Evolutionary conservation across 495 filamentous ascomycete genomes (phyloP), one percentile per base, ranked within the genome.

Genomic region (Xylaria flabelliformis): DNA sequence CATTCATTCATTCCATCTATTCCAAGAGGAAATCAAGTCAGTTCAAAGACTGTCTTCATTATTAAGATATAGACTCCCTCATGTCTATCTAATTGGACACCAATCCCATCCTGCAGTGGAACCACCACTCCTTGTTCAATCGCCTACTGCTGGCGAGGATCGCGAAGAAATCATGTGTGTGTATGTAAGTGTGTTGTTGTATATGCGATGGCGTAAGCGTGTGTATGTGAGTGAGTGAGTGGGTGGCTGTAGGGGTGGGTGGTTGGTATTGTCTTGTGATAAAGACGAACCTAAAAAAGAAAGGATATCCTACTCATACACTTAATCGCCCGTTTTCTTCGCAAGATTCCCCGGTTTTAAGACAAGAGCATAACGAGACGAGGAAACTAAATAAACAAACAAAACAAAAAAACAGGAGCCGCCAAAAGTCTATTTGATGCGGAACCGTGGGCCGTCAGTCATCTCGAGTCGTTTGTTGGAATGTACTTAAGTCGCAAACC

Each of bases 251-350:
- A 26, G 9, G 41, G 17, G 53, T 46, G 50, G 32, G 41, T 24
- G 67, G 3, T 26, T 19, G 55, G 50, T 69, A 41, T 59, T 59
- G 34, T 46, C 17, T 59, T 19, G 9, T 64, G 17, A 66, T 64
- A 42, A 66, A 42, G 58, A 67, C 55, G 64, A 74, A 73, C 72
- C 58, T 13, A 48, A 46, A 63, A 61, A 42, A 48, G 71, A 77
- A 67, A 77, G 75, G 72, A 78, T 75, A 78, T 77, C 77, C 77
- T 79, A 79, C 72, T 79, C 77, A 71, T 79, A 79, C 77, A 79
- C 68, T 42, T 75, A 69, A 69, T 73, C 73, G 53, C 67, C 76
- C 2, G 41, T 75, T 74, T 76, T 71, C 72, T 74, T 67, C 72
- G 70, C 69, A 64, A 73, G 67, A 72, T 7, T 7, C 71, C 72